Evolutionary conservation across 129 eudicot genomes (phyloP).

Genomic region (Erigeron canadensis): DNA sequence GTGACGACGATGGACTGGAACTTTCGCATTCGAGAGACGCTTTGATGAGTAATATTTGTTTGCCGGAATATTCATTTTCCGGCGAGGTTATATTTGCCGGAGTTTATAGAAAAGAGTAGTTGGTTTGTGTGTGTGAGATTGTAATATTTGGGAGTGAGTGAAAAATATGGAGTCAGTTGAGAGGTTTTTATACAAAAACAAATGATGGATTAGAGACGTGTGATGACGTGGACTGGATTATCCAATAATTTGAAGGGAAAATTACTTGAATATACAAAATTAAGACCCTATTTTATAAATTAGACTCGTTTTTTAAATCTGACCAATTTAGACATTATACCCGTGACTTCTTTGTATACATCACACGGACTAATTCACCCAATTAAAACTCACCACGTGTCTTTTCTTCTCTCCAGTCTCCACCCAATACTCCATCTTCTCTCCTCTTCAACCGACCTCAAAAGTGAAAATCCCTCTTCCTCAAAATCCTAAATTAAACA

Average conservation of each 20-base stretch:
- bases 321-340: too few species aligned
- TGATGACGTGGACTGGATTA: constrained; percentile 37
- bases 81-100: constrained; percentile 36
- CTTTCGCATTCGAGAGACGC: constrained; percentile 20
- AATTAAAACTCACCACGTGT: too few species aligned
- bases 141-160: constrained; percentile 6
- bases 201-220: constrained; percentile 23
- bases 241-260: constrained; percentile 33
- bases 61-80: constrained; percentile 70
- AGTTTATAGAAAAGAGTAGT: constrained; percentile 1
- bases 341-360: too few species aligned
- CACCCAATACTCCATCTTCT: too few species aligned
- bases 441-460: too few species aligned
- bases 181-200: constrained; percentile 34
- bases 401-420: too few species aligned
- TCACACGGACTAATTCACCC: too few species aligned
- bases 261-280: too few species aligned
- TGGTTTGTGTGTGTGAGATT: background rate
- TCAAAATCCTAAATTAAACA: too few species aligned
- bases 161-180: constrained; percentile 32
- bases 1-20: constrained; percentile 60
- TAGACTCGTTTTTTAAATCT: too few species aligned
- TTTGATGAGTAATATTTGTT: constrained; percentile 4
- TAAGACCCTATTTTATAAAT: too few species aligned
- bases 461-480: too few species aligned